Percentiles rank a stretch among this genome's conserved stretches.
Conservation (phyloP, 164 flowering plant species). For the Brasenia schreberi region DNA sequence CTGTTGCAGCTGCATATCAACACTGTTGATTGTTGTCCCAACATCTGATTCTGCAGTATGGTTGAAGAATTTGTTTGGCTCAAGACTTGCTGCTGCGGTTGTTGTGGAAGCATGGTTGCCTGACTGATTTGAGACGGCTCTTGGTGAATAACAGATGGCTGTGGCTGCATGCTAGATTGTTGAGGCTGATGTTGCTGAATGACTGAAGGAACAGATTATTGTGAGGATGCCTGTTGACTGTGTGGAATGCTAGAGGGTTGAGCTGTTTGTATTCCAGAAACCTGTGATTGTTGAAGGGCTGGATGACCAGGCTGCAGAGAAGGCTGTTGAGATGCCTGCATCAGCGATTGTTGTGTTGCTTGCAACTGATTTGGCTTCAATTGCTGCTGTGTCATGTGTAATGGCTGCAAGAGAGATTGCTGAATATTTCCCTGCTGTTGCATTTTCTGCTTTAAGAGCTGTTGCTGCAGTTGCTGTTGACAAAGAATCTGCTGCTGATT, state of each 20-base stretch:
- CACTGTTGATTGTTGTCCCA: conserved; percentile 48
- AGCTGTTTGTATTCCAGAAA: conserved; percentile 40
- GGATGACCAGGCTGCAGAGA: conserved; percentile 23
- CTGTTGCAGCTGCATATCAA: conserved; percentile 47
- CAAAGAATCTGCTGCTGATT: conserved; percentile 12
- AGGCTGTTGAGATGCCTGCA: conserved; percentile 27
- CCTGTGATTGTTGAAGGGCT: conserved; percentile 29
- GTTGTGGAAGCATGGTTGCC: background rate
- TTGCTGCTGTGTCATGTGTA: conserved; percentile 61
- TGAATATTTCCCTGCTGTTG: conserved; percentile 41
- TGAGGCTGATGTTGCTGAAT: conserved; percentile 59
- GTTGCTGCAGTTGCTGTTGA: conserved; percentile 37
- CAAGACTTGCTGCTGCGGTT: conserved; percentile 47
- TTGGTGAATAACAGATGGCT: background rate
- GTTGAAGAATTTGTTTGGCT: conserved; percentile 37
- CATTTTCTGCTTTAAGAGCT: conserved; percentile 14
- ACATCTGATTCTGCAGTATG: conserved; percentile 47
- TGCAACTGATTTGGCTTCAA: conserved; percentile 65
- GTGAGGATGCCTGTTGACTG: conserved; percentile 52
- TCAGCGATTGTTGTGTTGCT: conserved; percentile 43
- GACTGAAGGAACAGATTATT: conserved; percentile 39
- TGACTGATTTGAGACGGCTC: background rate
- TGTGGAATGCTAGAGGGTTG: conserved; percentile 39
- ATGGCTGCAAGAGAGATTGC: conserved; percentile 25
- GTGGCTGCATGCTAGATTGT: conserved; percentile 21